Evolutionary conservation across 2,329 filamentous ascomycete genomes (phyloP).

Genomic region (Fusarium temperatum): DNA sequence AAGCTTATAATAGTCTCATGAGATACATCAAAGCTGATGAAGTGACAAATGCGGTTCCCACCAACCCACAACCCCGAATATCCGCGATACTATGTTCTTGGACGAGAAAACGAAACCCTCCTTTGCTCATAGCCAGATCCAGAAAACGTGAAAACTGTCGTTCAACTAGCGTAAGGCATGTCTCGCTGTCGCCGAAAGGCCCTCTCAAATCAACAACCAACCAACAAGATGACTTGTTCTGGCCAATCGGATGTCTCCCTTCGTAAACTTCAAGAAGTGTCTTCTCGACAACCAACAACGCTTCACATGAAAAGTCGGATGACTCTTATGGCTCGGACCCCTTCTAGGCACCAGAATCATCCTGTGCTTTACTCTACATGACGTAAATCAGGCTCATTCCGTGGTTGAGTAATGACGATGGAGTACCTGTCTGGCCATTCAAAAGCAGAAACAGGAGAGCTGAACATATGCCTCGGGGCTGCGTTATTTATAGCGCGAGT

Average conservation of each 20-base stretch:
- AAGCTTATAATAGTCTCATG: too few species aligned
- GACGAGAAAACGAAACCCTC: too few species aligned
- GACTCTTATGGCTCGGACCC: background rate
- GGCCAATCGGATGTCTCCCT: background rate
- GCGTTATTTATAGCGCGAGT: background rate
- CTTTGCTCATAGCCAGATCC: fast-evolving
- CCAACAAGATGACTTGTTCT: background rate
- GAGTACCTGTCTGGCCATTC: background rate
- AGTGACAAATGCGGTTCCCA: too few species aligned
- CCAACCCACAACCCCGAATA: too few species aligned
- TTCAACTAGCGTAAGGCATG: background rate
- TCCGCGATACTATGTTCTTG: too few species aligned
- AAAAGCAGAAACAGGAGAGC: too few species aligned
- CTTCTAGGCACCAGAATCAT: fast-evolving
- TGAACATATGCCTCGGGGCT: fast-evolving
- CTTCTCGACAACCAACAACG: background rate
- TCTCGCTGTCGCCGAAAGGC: background rate
- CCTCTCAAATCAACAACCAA: fast-evolving
- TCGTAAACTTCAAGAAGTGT: background rate
- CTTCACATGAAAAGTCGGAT: fast-evolving
- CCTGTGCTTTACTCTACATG: background rate
- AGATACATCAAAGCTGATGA: too few species aligned
- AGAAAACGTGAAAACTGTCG: fast-evolving
- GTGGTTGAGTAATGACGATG: background rate
- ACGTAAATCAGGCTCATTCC: fast-evolving